Base-by-base conservation (phyloP, 2,329 filamentous ascomycete species). In the Penicillium hesseltinei region DNA sequence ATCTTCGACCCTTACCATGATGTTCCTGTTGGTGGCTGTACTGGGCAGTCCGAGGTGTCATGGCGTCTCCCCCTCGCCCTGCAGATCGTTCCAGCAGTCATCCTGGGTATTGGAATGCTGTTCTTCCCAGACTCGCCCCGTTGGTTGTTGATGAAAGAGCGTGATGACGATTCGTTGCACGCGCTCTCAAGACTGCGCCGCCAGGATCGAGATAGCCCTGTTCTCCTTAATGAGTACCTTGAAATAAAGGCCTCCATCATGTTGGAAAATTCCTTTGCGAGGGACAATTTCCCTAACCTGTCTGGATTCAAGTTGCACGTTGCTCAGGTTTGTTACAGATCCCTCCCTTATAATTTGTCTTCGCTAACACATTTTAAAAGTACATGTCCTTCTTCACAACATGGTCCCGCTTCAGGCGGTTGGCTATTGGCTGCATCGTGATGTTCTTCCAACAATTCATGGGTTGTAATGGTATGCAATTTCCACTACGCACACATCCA, bases 91-190 rank as follows among this genome's bases (percentile, higher is more conserved):
- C 75, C 76, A 0, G 75, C 76, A 1, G 46, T 77, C 0, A 62
- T 72, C 17, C 62, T 79, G 2, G 72, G 75, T 3, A 57, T 73
- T 3, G 75, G 75, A 9, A 77, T 78, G 63, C 31, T 74, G 5
- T 82, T 83, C 67, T 77, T 84, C 58, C 84, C 84, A 0, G 83
- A 80, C 54, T 84, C 82, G 0, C 83, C 83, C 0, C 76, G 83
- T 25, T 85, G 82, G 77, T 73, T 85, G 2, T 73, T 77, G 9
- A 78, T 77, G 62, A 75, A 77, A 51, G 78, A 77, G 36, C 76
- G 78, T 5, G 75, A 84, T 49, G 73, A 80, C 3, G 82, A 84
- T 17, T 77, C 78, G 0, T 69, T 84, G 8, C 57, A 68, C 11
- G 76, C 75, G 0, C 71, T 85, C 2, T 75, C 74, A 2, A 79